Evolutionary conservation across 164 flowering plant genomes (phyloP).

Genomic region (Pachysandra terminalis): DNA sequence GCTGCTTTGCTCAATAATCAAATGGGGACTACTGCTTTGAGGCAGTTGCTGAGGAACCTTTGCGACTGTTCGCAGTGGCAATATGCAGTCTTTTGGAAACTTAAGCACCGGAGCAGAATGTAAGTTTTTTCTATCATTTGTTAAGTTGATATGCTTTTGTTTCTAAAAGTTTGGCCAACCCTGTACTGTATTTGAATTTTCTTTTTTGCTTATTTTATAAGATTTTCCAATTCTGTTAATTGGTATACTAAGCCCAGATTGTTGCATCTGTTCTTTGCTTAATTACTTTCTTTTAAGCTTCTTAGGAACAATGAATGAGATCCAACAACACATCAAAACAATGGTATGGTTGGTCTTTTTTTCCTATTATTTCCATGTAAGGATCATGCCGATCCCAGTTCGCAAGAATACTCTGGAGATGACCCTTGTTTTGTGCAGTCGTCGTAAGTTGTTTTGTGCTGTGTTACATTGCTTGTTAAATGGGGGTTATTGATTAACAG

Average conservation of each 20-base stretch:
- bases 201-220: background rate
- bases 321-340: background rate
- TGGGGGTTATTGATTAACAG: no score
- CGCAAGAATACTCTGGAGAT: background rate
- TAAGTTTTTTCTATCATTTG: conserved; percentile 36
- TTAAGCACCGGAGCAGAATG: conserved; percentile 40
- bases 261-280: background rate
- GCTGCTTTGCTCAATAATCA: background rate
- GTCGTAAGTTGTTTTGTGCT: no score
- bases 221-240: background rate
- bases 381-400: background rate
- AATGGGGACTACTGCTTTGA: conserved; percentile 51
- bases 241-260: background rate
- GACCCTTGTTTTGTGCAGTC: background rate
- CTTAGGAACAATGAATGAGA: background rate
- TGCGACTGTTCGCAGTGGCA: conserved; percentile 67
- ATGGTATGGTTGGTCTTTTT: background rate
- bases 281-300: background rate
- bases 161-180: background rate
- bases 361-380: background rate
- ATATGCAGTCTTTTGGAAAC: conserved; percentile 91
- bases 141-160: background rate
- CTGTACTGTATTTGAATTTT: background rate
- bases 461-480: no score
- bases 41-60: conserved; percentile 55